Conservation (phyloP, 2,329 filamentous ascomycete species). For the Diplodia mutila region DNA sequence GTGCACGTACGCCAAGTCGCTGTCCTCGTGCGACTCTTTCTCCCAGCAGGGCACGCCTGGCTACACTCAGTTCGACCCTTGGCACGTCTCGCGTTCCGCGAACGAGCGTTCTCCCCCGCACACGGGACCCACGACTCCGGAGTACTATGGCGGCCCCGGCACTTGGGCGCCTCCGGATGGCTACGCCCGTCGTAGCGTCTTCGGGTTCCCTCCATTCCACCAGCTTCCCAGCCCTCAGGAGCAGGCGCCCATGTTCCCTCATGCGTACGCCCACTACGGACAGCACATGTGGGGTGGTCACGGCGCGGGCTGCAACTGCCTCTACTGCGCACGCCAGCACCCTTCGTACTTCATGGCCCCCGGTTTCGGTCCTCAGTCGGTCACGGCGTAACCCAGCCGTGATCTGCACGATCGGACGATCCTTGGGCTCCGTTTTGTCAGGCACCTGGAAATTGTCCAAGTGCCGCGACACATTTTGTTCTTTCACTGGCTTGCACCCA, state of each 20-base stretch:
- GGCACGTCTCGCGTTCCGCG: slow-evolving; percentile 40
- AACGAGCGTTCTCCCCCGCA: slow-evolving; percentile 56
- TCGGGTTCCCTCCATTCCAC: slow-evolving; percentile 41
- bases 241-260: slow-evolving; percentile 41
- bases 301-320: slow-evolving; percentile 42
- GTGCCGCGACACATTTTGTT: slow-evolving; percentile 1
- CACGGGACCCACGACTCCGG: too few species aligned
- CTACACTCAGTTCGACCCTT: slow-evolving; percentile 47
- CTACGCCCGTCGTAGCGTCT: slow-evolving; percentile 48
- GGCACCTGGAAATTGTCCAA: neutral
- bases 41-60: slow-evolving; percentile 37
- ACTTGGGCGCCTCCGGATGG: slow-evolving; percentile 53
- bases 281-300: slow-evolving; percentile 44
- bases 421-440: slow-evolving; percentile 12
- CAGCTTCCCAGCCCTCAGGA: slow-evolving; percentile 44
- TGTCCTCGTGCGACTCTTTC: slow-evolving; percentile 43
- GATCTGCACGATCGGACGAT: neutral
- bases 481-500: slow-evolving; percentile 21
- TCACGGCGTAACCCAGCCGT: slow-evolving; percentile 35
- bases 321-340: slow-evolving; percentile 44
- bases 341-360: slow-evolving; percentile 45
- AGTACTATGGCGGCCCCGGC: slow-evolving; percentile 53
- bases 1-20: slow-evolving; percentile 46
- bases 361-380: slow-evolving; percentile 44
- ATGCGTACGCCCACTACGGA: slow-evolving; percentile 41